phyloP scores from a whole-genome alignment of 2,329 filamentous ascomycete genomes.

The Sclerotinia spermophila region DNA sequence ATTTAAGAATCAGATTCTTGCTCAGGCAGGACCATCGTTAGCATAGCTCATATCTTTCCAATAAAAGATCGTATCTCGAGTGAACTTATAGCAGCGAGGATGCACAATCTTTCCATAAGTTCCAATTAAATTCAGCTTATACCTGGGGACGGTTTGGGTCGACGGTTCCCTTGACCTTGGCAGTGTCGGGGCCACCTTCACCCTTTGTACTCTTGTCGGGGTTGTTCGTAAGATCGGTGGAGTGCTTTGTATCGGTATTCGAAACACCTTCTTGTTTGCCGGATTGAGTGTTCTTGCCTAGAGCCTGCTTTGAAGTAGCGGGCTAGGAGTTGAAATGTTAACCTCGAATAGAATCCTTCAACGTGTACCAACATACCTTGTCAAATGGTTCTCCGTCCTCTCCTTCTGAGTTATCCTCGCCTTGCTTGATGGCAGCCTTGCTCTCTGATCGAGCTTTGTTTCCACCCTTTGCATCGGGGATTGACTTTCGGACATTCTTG shows the following conservation, averaged over 20 bases:
- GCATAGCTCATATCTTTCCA: constrained; percentile 21
- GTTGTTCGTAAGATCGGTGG: constrained; percentile 42
- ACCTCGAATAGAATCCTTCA: background rate
- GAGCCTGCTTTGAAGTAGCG: constrained; percentile 33
- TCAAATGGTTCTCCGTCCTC: constrained; percentile 28
- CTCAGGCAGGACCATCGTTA: constrained; percentile 23
- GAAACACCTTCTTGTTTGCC: constrained; percentile 52
- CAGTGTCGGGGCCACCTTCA: constrained; percentile 53
- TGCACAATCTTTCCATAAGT: background rate
- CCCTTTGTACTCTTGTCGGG: constrained; percentile 51
- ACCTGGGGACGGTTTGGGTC: constrained; percentile 35
- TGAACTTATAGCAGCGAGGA: constrained; percentile 7
- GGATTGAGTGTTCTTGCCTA: constrained; percentile 42
- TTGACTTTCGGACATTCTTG: constrained; percentile 35
- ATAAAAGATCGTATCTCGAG: constrained; percentile 22
- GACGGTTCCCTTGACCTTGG: constrained; percentile 51
- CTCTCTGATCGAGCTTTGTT: constrained; percentile 41
- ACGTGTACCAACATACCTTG: constrained; percentile 22
- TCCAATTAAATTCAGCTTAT: constrained; percentile 23
- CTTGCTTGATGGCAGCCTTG: constrained; percentile 32
- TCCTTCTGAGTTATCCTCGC: constrained; percentile 18
- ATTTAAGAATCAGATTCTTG: constrained; percentile 16
- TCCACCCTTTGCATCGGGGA: constrained; percentile 40
- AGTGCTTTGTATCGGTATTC: constrained; percentile 51
- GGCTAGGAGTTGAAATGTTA: constrained; percentile 23